A percentile compares a stretch with the other conserved stretches of the same genome.
Conservation (phyloP, 768 basidiomycete species). For the Lentinula detonsa region DNA sequence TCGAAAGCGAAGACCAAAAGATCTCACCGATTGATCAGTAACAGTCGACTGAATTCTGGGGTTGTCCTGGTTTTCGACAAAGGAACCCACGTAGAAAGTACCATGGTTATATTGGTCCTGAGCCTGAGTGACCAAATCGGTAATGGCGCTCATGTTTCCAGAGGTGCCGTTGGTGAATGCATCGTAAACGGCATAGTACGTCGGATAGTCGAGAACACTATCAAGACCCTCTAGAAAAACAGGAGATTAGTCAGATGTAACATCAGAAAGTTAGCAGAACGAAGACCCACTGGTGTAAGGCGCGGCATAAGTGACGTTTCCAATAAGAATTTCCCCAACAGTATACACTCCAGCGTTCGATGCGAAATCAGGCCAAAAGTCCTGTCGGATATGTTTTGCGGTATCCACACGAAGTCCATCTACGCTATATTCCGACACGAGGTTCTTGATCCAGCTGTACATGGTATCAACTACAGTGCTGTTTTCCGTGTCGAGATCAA, state of each 20-base stretch:
- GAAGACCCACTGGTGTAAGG: slow-evolving; percentile 29
- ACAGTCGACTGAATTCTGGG: slow-evolving; percentile 50
- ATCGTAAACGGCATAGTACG: slow-evolving; percentile 42
- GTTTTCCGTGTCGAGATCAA: slow-evolving; percentile 71
- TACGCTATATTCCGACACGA: slow-evolving; percentile 51
- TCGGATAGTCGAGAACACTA: slow-evolving; percentile 56
- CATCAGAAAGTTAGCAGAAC: background rate
- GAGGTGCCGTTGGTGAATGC: slow-evolving; percentile 46
- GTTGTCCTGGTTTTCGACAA: slow-evolving; percentile 68
- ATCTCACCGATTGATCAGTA: slow-evolving; percentile 37
- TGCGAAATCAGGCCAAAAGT: slow-evolving; percentile 66
- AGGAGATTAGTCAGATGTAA: background rate
- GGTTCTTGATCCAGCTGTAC: slow-evolving; percentile 52
- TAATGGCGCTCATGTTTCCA: slow-evolving; percentile 38
- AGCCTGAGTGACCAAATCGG: slow-evolving; percentile 22
- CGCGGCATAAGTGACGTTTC: slow-evolving; percentile 23
- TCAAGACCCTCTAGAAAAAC: slow-evolving; percentile 28
- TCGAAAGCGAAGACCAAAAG: slow-evolving; percentile 11
- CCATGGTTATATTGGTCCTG: slow-evolving; percentile 37
- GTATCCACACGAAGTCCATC: slow-evolving; percentile 74
- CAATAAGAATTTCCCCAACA: slow-evolving; percentile 48
- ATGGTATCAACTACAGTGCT: slow-evolving; percentile 43
- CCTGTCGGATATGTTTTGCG: slow-evolving; percentile 49
- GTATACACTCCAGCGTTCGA: slow-evolving; percentile 61
- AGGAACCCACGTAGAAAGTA: slow-evolving; percentile 44